These are phyloP conservation scores for Aspergillus carbonarius DNA, from an alignment of 2,329 filamentous ascomycete genomes.

Conservation along the genomic window DNA sequence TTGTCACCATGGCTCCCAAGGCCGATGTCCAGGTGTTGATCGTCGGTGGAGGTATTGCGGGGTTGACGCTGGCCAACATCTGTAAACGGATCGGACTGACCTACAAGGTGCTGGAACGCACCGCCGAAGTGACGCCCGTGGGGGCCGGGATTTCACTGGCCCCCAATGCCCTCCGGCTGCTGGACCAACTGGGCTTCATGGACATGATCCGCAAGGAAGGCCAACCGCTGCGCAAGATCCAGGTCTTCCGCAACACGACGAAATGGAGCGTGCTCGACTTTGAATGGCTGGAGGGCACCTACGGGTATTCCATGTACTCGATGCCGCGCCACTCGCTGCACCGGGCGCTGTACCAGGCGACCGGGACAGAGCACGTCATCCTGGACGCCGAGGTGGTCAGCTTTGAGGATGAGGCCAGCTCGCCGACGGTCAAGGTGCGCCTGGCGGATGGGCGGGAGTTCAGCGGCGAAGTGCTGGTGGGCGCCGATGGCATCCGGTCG, in stretches of 20 bases:
- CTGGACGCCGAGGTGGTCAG: not conserved
- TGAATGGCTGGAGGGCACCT: not conserved
- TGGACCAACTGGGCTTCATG: slow-evolving; percentile 2
- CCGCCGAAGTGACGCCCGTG: not conserved
- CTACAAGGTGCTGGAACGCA: slow-evolving; percentile 3
- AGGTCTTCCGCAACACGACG: not conserved
- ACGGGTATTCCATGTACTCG: slow-evolving; percentile 1
- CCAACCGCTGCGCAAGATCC: not conserved
- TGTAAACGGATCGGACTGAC: not conserved
- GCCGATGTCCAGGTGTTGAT: not conserved
- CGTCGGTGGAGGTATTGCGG: slow-evolving; percentile 1
- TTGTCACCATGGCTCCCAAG: not conserved
- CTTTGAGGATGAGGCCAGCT: not conserved
- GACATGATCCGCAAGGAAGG: not conserved
- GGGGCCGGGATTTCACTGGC: slow-evolving; percentile 4
- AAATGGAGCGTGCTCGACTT: slow-evolving; percentile 1
- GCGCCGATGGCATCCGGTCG: slow-evolving; percentile 6
- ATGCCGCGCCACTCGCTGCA: slow-evolving; percentile 2
- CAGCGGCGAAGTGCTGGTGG: slow-evolving; percentile 1
- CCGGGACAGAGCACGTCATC: not conserved
- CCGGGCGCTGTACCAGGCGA: not conserved
- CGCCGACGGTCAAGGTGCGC: not conserved
- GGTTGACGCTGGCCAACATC: not conserved
- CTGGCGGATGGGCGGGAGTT: not conserved
- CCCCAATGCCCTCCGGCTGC: not conserved